Base-by-base conservation (phyloP, 2,329 filamentous ascomycete species). In the Paraphoma sp. region DNA sequence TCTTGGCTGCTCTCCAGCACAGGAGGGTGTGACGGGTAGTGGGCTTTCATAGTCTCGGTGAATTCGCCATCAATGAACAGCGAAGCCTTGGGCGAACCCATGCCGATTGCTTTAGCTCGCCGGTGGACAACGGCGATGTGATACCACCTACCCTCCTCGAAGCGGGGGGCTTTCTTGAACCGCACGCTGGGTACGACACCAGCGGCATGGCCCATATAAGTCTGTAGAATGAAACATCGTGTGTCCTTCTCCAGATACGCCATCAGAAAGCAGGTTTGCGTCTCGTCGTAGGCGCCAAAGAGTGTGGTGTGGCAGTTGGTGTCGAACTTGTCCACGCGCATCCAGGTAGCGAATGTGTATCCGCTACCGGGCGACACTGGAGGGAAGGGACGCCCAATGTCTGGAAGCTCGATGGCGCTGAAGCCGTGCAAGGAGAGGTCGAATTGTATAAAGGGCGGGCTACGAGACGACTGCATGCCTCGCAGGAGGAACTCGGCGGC, bases 1-100 rank as follows among this genome's bases (percentile, higher is more conserved):
- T 90, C 88, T 38, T 86, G 85, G 65, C 83, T 86, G 10, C 80
- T 80, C 58, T 86, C 86, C 43, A 86, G 83, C 28, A 86, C 79
- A 1, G 89, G 87, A 12, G 94, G 92, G 46, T 84, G 79, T n/a
- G 86, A 84, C 2, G 95, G 95, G 71, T 97, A 99, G 51, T 90
- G 88, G 55, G 93, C 93, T 71, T 93, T 93, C 62, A 95, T 84
- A 71, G 97, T 92, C 76, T 99, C 95, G 28, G 91, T 88, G 76
- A 97, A 97, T 72, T 97, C 92, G 50, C 95, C 95, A 75, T 99
- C 87, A 60, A 99, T 87, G 71, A 94, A 98, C 11, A 99, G 84
- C 11, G 90, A 90, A 16, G 94, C 94, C 68, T 92, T 92, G 68
- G 91, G 91, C 2, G 89, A 85, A 9, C 86, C 85, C 74, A 91